phyloP scores from a whole-genome alignment of 768 basidiomycete genomes.

The Rhizopogon vesiculosus region DNA sequence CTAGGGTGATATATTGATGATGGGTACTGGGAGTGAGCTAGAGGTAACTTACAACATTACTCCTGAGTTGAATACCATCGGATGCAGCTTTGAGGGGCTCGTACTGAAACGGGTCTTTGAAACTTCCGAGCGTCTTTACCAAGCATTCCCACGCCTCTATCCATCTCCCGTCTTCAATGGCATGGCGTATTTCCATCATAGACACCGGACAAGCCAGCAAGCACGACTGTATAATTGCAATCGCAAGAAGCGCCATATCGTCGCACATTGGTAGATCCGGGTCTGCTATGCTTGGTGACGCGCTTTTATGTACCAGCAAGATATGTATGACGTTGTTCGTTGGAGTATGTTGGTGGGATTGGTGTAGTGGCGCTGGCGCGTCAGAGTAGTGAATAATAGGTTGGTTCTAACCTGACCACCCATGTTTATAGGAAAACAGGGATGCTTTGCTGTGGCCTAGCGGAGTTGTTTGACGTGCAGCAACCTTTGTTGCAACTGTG shows the following conservation, averaged over 20 bases:
- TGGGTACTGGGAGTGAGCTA: too few species aligned
- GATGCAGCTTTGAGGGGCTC: not conserved
- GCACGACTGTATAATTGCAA: not conserved
- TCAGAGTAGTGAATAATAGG: not conserved
- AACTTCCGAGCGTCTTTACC: not conserved
- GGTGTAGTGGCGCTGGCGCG: not conserved
- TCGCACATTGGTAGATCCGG: not conserved
- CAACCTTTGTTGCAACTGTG: not conserved
- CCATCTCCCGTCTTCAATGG: not conserved
- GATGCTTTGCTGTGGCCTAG: not conserved
- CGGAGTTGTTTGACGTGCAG: not conserved
- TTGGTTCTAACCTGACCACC: not conserved
- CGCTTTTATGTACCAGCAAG: not conserved
- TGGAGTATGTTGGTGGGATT: not conserved
- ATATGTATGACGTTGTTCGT: not conserved
- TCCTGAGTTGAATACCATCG: not conserved
- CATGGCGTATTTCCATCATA: not conserved
- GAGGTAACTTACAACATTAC: not conserved
- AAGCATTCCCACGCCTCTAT: not conserved
- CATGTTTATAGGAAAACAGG: not conserved
- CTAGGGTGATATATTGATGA: not conserved
- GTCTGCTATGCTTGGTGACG: not conserved
- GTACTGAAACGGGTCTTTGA: not conserved
- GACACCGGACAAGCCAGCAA: not conserved
- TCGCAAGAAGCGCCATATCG: not conserved